Conservation (phyloP, 2,329 filamentous ascomycete genomes). For the Sarocladiaceae sp. region DNA sequence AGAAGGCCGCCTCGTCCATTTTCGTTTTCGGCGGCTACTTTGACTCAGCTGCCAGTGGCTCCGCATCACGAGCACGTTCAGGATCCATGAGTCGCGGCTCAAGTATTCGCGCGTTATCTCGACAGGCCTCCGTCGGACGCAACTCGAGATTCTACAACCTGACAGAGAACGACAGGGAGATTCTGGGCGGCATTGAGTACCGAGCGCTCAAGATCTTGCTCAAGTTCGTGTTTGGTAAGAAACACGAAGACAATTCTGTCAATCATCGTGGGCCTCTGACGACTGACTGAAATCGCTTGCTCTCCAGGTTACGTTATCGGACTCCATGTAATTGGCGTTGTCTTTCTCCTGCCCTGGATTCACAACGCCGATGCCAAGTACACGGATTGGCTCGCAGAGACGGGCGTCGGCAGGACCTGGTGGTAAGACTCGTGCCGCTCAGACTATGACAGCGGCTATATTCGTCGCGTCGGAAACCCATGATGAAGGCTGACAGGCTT, state of each 20-base stretch:
- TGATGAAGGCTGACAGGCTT: no score
- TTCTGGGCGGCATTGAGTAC: conserved; percentile 47
- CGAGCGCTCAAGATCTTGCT: conserved; percentile 41
- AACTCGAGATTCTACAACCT: conserved; percentile 41
- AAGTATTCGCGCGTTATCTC: conserved; percentile 32
- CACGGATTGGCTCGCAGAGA: conserved; percentile 28
- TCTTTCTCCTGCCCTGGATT: conserved; percentile 43
- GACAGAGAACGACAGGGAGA: conserved; percentile 31
- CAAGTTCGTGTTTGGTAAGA: conserved; percentile 35
- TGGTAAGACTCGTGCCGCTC: no score
- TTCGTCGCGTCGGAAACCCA: no score
- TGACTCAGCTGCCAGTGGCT: background rate
- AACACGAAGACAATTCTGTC: background rate
- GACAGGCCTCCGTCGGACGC: conserved; percentile 35
- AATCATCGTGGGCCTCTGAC: no score
- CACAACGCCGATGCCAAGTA: conserved; percentile 33
- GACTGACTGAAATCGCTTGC: background rate
- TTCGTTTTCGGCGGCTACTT: no score
- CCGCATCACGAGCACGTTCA: background rate
- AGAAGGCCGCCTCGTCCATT: no score
- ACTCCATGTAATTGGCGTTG: conserved; percentile 38
- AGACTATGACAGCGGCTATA: no score
- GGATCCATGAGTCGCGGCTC: background rate
- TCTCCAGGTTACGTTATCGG: conserved; percentile 36
- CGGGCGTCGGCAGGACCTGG: conserved; percentile 37